These are phyloP conservation scores for Russula earlei DNA, from an alignment of 768 basidiomycete genomes.

Conservation along the genomic window DNA sequence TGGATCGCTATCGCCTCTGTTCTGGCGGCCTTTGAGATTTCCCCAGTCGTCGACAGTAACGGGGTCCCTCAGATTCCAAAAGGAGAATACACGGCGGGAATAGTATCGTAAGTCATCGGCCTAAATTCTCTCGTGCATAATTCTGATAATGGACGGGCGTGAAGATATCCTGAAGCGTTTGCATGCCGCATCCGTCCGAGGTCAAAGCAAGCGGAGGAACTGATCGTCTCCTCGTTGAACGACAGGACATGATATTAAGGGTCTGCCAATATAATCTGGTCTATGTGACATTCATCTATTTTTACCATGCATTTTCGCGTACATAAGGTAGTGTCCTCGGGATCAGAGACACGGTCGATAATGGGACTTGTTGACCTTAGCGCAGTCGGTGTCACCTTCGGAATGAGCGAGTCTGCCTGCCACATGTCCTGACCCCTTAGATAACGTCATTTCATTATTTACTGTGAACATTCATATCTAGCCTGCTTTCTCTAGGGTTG, in stretches of 20 bases:
- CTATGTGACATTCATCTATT: not conserved
- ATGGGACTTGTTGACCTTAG: too few relatives aligned
- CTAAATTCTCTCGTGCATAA: not conserved
- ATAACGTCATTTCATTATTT: too few relatives aligned
- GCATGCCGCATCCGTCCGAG: slow-evolving; percentile 22
- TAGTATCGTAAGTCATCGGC: slow-evolving; percentile 10
- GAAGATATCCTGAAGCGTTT: slow-evolving; percentile 21
- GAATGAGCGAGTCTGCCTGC: too few relatives aligned
- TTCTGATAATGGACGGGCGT: not conserved
- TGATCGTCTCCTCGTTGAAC: slow-evolving; percentile 14
- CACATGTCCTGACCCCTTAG: too few relatives aligned
- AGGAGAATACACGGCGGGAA: slow-evolving; percentile 4
- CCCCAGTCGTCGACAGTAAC: not conserved
- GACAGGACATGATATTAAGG: not conserved
- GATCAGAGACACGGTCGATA: too few relatives aligned
- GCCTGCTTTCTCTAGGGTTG: too few relatives aligned
- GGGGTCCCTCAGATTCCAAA: slow-evolving; percentile 3
- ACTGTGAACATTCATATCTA: too few relatives aligned
- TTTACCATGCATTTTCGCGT: not conserved
- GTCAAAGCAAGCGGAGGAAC: slow-evolving; percentile 2
- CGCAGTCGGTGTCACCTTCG: too few relatives aligned
- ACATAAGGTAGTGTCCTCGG: not conserved
- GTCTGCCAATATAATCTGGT: too few relatives aligned
- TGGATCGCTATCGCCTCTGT: slow-evolving; percentile 11
- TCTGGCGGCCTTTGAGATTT: slow-evolving; percentile 8